Percentiles rank a stretch among this genome's conserved stretches.
phyloP scores from a whole-genome alignment of 2,329 filamentous ascomycete species.

The Epichloe coenophiala region DNA sequence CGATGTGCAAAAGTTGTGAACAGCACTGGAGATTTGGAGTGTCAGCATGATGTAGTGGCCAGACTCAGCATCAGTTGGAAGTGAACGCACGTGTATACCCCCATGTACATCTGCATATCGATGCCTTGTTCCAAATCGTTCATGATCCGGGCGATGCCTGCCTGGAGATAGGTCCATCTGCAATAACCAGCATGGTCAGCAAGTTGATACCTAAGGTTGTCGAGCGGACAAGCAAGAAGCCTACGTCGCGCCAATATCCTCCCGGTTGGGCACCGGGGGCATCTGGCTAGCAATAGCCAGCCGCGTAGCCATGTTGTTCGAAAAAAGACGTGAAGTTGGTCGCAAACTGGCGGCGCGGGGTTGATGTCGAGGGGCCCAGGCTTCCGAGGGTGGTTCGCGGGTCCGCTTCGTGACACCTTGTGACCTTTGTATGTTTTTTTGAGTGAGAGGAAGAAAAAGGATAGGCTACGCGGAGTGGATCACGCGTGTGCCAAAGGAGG shows the following conservation, averaged over 20 bases:
- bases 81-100: constrained; percentile 69
- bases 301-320: constrained; percentile 18
- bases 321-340: not conserved
- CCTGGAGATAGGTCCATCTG: constrained; percentile 83
- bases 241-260: constrained; percentile 44
- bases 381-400: not conserved
- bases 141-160: constrained; percentile 88
- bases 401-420: not conserved
- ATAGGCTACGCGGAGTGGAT: not conserved
- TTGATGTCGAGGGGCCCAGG: not conserved
- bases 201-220: not conserved
- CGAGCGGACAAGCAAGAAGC: constrained; percentile 5
- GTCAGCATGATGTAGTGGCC: constrained; percentile 1
- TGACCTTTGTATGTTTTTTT: not conserved
- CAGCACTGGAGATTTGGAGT: constrained; percentile 47
- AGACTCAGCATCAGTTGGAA: not conserved
- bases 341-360: constrained; percentile 2
- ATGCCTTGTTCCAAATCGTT: constrained; percentile 80
- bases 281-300: constrained; percentile 28
- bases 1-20: constrained; percentile 98
- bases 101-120: constrained; percentile 96
- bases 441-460: not conserved
- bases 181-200: constrained; percentile 12
- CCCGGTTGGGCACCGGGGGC: constrained; percentile 45
- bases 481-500: not conserved